Evolutionary conservation across 176 grass and related monocot species (phyloP).

Genomic region (Triticum urartu): DNA sequence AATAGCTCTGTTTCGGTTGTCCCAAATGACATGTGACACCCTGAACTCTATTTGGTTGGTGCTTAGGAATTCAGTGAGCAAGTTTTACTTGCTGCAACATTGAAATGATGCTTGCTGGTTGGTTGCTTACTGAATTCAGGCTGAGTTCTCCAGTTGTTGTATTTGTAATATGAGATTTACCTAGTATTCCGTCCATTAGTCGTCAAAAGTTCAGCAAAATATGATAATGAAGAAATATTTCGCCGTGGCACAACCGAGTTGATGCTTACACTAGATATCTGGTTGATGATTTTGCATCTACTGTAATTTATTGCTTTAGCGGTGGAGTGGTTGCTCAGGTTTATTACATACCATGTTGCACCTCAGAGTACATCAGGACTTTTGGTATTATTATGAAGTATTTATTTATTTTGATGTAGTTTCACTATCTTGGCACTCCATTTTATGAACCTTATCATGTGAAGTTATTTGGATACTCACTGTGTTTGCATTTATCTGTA

Average conservation of each 20-base stretch:
- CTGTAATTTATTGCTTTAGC: background rate
- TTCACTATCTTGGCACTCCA: background rate
- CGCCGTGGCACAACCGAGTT: background rate
- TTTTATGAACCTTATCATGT: background rate
- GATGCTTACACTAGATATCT: background rate
- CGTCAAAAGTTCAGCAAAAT: background rate
- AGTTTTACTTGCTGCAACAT: background rate
- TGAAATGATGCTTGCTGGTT: slow-evolving; percentile 1
- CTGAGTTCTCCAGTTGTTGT: background rate
- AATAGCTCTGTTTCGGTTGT: background rate
- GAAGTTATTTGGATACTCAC: background rate
- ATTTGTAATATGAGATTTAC: background rate
- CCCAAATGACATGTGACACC: background rate
- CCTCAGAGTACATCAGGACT: background rate
- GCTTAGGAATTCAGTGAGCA: background rate
- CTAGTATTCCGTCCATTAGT: background rate
- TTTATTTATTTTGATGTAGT: background rate
- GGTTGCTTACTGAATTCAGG: background rate
- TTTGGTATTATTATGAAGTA: background rate
- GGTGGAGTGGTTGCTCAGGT: background rate
- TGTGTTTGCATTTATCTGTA: background rate
- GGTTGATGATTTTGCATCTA: background rate
- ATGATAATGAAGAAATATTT: background rate
- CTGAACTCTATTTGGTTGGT: background rate
- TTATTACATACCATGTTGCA: background rate